Percentiles rank a stretch among this genome's conserved stretches.
These are phyloP conservation scores for Helianthus annuus DNA, from an alignment of 129 eudicot species.

Conservation along the genomic window DNA sequence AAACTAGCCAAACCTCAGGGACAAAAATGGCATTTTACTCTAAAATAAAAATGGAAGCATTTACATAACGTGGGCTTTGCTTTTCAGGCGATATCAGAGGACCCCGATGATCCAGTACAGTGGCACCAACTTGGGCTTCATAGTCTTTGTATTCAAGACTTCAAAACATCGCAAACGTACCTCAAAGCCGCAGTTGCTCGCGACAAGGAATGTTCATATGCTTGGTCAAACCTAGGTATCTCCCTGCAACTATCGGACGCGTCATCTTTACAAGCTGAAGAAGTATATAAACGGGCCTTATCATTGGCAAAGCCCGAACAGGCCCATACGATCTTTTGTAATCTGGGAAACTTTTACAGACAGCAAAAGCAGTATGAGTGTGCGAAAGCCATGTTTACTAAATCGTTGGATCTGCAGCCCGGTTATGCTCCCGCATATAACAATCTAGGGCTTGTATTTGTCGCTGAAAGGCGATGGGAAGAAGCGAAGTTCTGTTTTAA, in stretches of 20 bases:
- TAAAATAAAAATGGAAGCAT: not conserved
- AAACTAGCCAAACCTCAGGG: no score
- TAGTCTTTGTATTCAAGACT: conserved; percentile 79
- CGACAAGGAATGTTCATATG: conserved; percentile 65
- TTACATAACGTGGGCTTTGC: not conserved
- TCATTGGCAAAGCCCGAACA: conserved; percentile 65
- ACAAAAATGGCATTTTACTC: no score
- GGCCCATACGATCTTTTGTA: conserved; percentile 69
- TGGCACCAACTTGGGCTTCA: conserved; percentile 99
- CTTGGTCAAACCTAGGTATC: conserved; percentile 97
- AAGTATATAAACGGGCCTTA: conserved; percentile 77
- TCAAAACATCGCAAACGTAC: conserved; percentile 70
- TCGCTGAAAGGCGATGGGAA: conserved; percentile 81
- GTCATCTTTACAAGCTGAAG: conserved; percentile 73
- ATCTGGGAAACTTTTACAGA: conserved; percentile 82
- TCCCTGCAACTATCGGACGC: conserved; percentile 78
- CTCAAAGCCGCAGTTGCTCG: conserved; percentile 95
- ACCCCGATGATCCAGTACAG: conserved; percentile 84
- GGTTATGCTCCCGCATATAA: conserved; percentile 97
- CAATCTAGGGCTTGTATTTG: conserved; percentile 91
- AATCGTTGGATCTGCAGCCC: conserved; percentile 83
- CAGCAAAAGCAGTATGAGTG: conserved; percentile 61
- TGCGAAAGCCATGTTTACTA: conserved; percentile 91
- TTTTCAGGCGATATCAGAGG: conserved; percentile 88
- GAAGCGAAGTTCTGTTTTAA: conserved; percentile 84